Percentiles rank a stretch among this genome's conserved stretches.
phyloP scores from a whole-genome alignment of 1,284 basidiomycete genomes.

The Sphaerobolus stellatus region DNA sequence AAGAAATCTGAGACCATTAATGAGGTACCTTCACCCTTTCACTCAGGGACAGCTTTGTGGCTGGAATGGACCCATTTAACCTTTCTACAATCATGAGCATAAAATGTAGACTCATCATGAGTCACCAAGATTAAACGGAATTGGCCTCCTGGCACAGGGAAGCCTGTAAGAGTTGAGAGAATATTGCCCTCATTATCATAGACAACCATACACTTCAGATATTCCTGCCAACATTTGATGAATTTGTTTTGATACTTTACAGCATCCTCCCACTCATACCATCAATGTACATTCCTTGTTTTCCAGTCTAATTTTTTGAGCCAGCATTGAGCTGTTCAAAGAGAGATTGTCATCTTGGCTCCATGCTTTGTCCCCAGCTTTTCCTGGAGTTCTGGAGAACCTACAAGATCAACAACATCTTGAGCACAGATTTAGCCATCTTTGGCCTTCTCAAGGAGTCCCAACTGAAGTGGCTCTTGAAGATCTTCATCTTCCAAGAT shows the following conservation, averaged over 20 bases:
- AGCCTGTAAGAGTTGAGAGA: slow-evolving; percentile 5
- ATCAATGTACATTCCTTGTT: slow-evolving; percentile 31
- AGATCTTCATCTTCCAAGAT: slow-evolving; percentile 25
- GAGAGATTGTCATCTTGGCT: slow-evolving; percentile 21
- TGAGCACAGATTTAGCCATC: slow-evolving; percentile 26
- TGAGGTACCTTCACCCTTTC: slow-evolving; percentile 41
- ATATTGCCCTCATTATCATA: slow-evolving; percentile 18
- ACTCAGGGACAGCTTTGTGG: slow-evolving; percentile 29
- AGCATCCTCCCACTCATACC: slow-evolving; percentile 28
- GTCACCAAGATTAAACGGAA: slow-evolving; percentile 14
- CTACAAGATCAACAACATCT: slow-evolving; percentile 30
- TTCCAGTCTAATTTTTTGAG: slow-evolving; percentile 27
- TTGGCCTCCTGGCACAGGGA: slow-evolving; percentile 11
- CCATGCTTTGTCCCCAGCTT: slow-evolving; percentile 15
- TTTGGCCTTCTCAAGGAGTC: slow-evolving; percentile 13
- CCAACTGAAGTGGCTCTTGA: slow-evolving; percentile 14
- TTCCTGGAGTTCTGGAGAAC: slow-evolving; percentile 23
- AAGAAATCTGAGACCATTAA: slow-evolving; percentile 26
- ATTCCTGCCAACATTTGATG: slow-evolving; percentile 21
- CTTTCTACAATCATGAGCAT: slow-evolving; percentile 34
- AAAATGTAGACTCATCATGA: slow-evolving; percentile 38
- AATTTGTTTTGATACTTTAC: slow-evolving; percentile 19
- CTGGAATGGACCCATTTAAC: slow-evolving; percentile 33
- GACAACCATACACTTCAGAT: slow-evolving; percentile 15
- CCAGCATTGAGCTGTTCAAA: slow-evolving; percentile 30